A percentile compares a stretch with the other conserved stretches of the same genome.
Conservation (phyloP, 148 eudicot genomes). For the Persicaria tinctoria region DNA sequence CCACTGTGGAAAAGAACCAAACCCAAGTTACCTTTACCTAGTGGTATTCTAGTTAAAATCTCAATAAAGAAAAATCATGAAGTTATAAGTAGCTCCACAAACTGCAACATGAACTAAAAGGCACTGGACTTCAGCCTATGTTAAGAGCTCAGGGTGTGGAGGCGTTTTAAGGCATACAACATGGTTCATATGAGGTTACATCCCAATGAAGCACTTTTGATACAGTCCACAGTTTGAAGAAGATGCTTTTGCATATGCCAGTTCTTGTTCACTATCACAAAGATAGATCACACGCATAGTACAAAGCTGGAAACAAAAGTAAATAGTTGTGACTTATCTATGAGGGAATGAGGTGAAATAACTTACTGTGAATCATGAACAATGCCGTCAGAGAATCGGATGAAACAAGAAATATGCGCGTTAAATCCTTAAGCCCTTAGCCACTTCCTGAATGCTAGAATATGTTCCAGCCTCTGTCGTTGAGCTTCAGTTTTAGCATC, state of each 20-base stretch:
- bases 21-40: no score
- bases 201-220: background rate
- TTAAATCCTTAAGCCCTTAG: constrained; percentile 18
- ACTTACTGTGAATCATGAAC: background rate
- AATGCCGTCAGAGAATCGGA: background rate
- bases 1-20: no score
- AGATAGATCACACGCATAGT: background rate
- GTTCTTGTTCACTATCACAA: background rate
- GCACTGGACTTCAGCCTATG: no score
- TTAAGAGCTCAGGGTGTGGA: no score
- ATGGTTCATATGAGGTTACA: background rate
- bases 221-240: background rate
- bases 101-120: no score
- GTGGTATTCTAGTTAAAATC: no score
- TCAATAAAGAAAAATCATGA: no score
- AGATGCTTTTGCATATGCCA: background rate
- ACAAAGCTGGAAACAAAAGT: background rate
- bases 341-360: background rate
- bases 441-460: constrained; percentile 67
- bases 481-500: constrained; percentile 73
- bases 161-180: background rate
- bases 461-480: constrained; percentile 64
- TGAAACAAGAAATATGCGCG: background rate
- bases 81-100: no score
- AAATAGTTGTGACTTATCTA: background rate